phyloP scores from a whole-genome alignment of 805 yeast genomes.

The Candida ipomoeae region DNA sequence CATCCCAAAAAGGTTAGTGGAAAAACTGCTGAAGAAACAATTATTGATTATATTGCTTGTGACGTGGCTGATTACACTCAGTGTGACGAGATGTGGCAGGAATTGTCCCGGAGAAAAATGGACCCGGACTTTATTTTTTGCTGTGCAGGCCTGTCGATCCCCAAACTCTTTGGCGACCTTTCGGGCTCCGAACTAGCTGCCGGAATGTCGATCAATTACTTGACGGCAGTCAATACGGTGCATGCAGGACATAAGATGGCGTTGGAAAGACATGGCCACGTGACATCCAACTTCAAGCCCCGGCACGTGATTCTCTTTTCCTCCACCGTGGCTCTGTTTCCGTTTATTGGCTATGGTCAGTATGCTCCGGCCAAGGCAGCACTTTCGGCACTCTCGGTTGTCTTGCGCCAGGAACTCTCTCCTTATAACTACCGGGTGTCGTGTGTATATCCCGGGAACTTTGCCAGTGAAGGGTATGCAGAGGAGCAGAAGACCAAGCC shows the following conservation, averaged over 20 bases:
- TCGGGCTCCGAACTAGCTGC: slow-evolving; percentile 50
- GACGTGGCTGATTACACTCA: slow-evolving; percentile 59
- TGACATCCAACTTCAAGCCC: slow-evolving; percentile 34
- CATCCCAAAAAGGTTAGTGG: neutral
- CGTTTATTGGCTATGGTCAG: slow-evolving; percentile 87
- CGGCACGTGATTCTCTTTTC: slow-evolving; percentile 57
- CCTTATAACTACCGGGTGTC: slow-evolving; percentile 67
- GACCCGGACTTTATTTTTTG: slow-evolving; percentile 74
- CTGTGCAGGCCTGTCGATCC: slow-evolving; percentile 85
- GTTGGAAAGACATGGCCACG: slow-evolving; percentile 13
- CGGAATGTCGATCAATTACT: slow-evolving; percentile 69
- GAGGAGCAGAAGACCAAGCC: slow-evolving; percentile 87
- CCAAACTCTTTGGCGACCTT: slow-evolving; percentile 71
- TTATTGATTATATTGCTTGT: slow-evolving; percentile 44
- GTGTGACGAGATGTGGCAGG: slow-evolving; percentile 44
- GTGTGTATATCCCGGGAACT: slow-evolving; percentile 84
- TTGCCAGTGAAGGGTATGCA: slow-evolving; percentile 79
- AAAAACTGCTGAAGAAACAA: neutral
- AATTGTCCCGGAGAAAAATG: slow-evolving; percentile 20
- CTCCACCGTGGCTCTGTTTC: slow-evolving; percentile 76
- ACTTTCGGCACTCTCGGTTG: slow-evolving; percentile 65
- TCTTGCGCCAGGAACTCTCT: slow-evolving; percentile 75
- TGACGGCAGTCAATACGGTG: slow-evolving; percentile 64
- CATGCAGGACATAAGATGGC: slow-evolving; percentile 57
- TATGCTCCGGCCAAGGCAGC: slow-evolving; percentile 91